These are phyloP conservation scores for Aspergillus sp. DNA, from an alignment of 2,329 filamentous ascomycete species.

Conservation along the genomic window DNA sequence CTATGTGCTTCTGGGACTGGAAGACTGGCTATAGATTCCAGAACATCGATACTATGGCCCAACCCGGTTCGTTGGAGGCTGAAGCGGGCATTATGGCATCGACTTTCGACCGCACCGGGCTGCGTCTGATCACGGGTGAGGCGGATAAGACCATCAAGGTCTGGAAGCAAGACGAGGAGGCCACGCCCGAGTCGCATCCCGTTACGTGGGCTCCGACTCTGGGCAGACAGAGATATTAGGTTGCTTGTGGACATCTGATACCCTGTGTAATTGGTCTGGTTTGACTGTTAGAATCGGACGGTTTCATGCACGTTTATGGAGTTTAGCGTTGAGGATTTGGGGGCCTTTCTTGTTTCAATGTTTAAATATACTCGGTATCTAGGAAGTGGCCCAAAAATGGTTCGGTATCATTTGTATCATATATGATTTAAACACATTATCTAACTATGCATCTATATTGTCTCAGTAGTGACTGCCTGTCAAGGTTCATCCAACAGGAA, in stretches of 20 bases:
- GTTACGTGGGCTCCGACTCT: constrained; percentile 87
- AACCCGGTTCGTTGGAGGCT: constrained; percentile 89
- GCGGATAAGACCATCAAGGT: constrained; percentile 98
- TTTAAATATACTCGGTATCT: background rate
- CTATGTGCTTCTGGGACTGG: constrained; percentile 98
- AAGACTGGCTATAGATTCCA: constrained; percentile 94
- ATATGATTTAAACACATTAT: background rate
- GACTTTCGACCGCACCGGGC: constrained; percentile 83
- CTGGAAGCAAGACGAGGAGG: constrained; percentile 90
- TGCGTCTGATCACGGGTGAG: constrained; percentile 89
- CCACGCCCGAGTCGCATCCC: constrained; percentile 87
- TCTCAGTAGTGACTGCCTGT: background rate
- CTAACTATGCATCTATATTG: background rate
- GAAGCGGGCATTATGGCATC: constrained; percentile 94
- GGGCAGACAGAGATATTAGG: constrained; percentile 70
- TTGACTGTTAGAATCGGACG: constrained; percentile 14
- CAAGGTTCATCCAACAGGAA: background rate
- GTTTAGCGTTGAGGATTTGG: constrained; percentile 25
- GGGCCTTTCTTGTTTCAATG: background rate
- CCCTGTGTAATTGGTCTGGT: constrained; percentile 18
- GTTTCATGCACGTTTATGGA: constrained; percentile 26
- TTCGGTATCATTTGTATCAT: background rate
- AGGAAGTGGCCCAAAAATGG: background rate
- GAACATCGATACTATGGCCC: constrained; percentile 81
- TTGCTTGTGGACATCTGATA: constrained; percentile 3